A percentile compares a stretch with the other conserved stretches of the same genome.
Conservation (phyloP, 495 filamentous ascomycete genomes). For the Aspergillus olivimuriae region DNA sequence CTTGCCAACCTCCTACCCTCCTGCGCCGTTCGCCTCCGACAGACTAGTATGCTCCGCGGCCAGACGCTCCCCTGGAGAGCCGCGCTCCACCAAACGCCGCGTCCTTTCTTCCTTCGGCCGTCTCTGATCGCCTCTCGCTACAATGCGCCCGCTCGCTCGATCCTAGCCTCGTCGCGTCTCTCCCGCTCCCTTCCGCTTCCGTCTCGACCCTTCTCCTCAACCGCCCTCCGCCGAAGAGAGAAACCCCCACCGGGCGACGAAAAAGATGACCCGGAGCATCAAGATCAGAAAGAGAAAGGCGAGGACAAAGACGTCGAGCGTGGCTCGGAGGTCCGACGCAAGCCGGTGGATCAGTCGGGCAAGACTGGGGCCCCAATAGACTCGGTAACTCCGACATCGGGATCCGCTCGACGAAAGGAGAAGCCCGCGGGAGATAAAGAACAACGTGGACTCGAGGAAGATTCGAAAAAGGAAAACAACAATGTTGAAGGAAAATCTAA, state of each 20-base stretch:
- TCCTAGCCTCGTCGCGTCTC: slow-evolving; percentile 22
- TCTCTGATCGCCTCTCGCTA: slow-evolving; percentile 28
- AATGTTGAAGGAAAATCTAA: slow-evolving; percentile 34
- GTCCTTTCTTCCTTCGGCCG: slow-evolving; percentile 28
- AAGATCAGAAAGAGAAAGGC: slow-evolving; percentile 24
- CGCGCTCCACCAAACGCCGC: slow-evolving; percentile 43
- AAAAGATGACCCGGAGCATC: slow-evolving; percentile 28
- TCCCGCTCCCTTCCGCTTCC: slow-evolving; percentile 24
- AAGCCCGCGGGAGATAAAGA: slow-evolving; percentile 32
- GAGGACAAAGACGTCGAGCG: slow-evolving; percentile 31
- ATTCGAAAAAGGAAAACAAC: slow-evolving; percentile 33
- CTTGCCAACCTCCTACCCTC: background rate
- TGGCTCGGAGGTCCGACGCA: slow-evolving; percentile 26
- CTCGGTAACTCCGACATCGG: slow-evolving; percentile 25
- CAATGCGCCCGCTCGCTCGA: slow-evolving; percentile 33
- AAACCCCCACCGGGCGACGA: slow-evolving; percentile 36
- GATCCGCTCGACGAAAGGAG: slow-evolving; percentile 32
- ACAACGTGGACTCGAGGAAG: slow-evolving; percentile 34
- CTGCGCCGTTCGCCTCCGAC: slow-evolving; percentile 5
- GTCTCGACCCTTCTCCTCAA: slow-evolving; percentile 38
- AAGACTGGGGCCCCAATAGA: slow-evolving; percentile 25
- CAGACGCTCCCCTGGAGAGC: slow-evolving; percentile 52
- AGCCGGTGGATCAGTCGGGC: slow-evolving; percentile 26
- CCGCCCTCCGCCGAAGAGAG: slow-evolving; percentile 35
- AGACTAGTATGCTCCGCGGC: slow-evolving; percentile 47